A percentile compares a stretch with the other conserved stretches of the same genome.
phyloP scores from a whole-genome alignment of 2,329 filamentous ascomycete species.

The Fusarium poae region DNA sequence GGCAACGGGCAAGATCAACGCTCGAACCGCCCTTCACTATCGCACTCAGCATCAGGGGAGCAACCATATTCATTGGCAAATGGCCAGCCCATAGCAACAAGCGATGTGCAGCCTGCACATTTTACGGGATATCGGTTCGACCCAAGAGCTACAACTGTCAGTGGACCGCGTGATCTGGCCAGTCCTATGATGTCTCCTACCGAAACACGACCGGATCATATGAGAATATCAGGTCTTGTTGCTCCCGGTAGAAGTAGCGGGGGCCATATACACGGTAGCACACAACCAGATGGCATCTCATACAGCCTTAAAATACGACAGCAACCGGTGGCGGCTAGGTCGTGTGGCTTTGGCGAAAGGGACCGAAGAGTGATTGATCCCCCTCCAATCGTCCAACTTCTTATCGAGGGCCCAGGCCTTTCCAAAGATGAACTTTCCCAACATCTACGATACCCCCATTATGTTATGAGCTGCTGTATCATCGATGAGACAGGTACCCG shows the following conservation, averaged over 20 bases:
- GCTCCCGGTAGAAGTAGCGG: constrained; percentile 8
- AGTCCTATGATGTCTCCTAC: constrained; percentile 33
- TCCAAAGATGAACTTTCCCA: constrained; percentile 66
- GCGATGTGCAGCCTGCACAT: constrained; percentile 9
- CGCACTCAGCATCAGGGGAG: constrained; percentile 17
- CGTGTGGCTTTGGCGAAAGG: constrained; percentile 85
- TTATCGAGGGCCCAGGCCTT: constrained; percentile 69
- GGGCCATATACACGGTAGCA: constrained; percentile 2
- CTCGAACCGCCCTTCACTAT: constrained; percentile 11
- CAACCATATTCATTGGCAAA: constrained; percentile 16
- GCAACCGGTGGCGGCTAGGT: constrained; percentile 81
- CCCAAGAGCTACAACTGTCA: constrained; percentile 2
- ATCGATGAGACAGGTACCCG: constrained; percentile 75
- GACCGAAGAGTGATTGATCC: constrained; percentile 87
- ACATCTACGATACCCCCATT: constrained; percentile 71
- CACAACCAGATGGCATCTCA: constrained; percentile 27
- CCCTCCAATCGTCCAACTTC: constrained; percentile 83
- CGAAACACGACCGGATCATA: constrained; percentile 38
- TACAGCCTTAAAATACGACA: constrained; percentile 71
- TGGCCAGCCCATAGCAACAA: constrained; percentile 15
- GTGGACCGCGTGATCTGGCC: constrained; percentile 2
- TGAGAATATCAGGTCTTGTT: constrained; percentile 45
- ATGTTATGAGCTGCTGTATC: constrained; percentile 82
- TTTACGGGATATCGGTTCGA: constrained; percentile 17
- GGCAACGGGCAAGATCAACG: constrained; percentile 30